Base-by-base conservation (phyloP, 2,329 filamentous ascomycete genomes). In the Fusarium sp. region DNA sequence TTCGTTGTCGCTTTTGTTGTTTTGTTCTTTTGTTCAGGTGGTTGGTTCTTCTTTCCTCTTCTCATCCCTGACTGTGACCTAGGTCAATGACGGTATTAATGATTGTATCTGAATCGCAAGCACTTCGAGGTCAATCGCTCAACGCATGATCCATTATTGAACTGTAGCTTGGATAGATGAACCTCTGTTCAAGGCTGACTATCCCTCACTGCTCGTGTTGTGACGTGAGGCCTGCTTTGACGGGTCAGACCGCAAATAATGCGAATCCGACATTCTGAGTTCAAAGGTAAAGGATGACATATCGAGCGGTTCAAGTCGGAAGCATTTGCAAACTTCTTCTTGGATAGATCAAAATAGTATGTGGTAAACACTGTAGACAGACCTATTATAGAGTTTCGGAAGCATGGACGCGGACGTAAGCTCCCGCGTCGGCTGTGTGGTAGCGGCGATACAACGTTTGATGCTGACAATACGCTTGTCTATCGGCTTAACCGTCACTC, bases 101-200 rank as follows among this genome's bases (percentile, higher is more conserved):
- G n/a, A n/a, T n/a, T n/a, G n/a, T n/a, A n/a, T n/a, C n/a, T n/a
- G n/a, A n/a, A n/a, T n/a, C n/a, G n/a, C n/a, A n/a, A n/a, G n/a
- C n/a, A 6, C 34, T 38, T 11, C 9, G 2, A 4, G 4, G 16
- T 10, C 16, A 34, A 34, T 6, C 18, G n/a, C 16, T 2, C 9
- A 11, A 18, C 16, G 1, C 9, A 38, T 3, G 3, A 0, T 6
- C 6, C 16, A 11, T n/a, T 0, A 6, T 7, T n/a, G 11, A 38
- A 38, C 18, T n/a, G 9, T 38, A 16, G 0, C 4, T 11, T 3
- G 34, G n/a, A 3, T 38, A 3, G 4, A 18, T 5, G 3, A 5
- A 38, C 18, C 3, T 38, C 16, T 10, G 5, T n/a, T 38, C 18
- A 10, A 6, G 9, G 9, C 9, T 4, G 3, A 6, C 18, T 38